Conservation (phyloP, 2,329 filamentous ascomycete species). For the Cordyceps cicadae region DNA sequence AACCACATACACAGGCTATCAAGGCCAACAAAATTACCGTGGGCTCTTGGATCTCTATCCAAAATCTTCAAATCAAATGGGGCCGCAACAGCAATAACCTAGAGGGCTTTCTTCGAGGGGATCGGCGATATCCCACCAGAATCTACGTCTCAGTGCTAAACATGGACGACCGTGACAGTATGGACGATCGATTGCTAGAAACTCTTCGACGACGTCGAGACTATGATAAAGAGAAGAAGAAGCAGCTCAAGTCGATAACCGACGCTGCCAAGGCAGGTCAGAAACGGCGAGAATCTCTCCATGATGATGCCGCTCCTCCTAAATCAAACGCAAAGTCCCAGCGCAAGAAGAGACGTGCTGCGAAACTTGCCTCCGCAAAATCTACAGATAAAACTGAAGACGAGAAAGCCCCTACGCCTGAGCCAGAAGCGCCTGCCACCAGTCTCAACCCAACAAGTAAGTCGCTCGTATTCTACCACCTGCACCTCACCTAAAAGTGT, state of each 20-base stretch:
- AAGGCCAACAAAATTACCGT: conserved; percentile 40
- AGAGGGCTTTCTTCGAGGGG: conserved; percentile 64
- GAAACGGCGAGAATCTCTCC: conserved; percentile 29
- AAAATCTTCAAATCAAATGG: conserved; percentile 64
- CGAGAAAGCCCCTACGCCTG: not conserved
- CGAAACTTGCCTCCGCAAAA: conserved; percentile 10
- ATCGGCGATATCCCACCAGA: conserved; percentile 38
- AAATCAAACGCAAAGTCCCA: conserved; percentile 21
- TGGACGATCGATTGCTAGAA: conserved; percentile 43
- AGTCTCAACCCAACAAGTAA: conserved; percentile 3
- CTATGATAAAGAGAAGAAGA: conserved; percentile 48
- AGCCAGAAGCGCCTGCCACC: not conserved
- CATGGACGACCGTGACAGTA: conserved; percentile 30
- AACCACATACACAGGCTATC: conserved; percentile 56
- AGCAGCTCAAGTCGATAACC: conserved; percentile 28
- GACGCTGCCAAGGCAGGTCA: conserved; percentile 29
- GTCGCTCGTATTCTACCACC: not conserved
- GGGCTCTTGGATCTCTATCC: conserved; percentile 57
- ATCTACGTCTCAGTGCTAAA: conserved; percentile 51
- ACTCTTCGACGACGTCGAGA: conserved; percentile 55
- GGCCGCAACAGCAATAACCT: conserved; percentile 45
- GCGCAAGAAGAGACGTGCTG: conserved; percentile 15
- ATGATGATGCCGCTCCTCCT: conserved; percentile 20
- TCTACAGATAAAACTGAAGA: conserved; percentile 19
- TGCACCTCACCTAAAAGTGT: conserved; percentile 8